A percentile compares a stretch with the other conserved stretches of the same genome.
phyloP scores from a whole-genome alignment of 1,284 basidiomycete species.

The Fomitopsis schrenkii region DNA sequence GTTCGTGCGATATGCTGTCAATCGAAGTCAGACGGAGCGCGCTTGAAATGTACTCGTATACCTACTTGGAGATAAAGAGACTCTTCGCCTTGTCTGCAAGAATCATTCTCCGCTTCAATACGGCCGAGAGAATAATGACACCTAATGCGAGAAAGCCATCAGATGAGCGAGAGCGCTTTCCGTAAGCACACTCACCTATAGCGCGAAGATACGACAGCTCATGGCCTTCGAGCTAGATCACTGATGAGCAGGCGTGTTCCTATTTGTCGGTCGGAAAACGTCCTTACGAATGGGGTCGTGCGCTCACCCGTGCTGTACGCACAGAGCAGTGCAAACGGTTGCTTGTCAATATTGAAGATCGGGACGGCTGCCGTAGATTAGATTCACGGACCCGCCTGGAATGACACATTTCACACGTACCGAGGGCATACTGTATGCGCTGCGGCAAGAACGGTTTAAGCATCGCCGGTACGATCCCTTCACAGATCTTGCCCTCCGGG shows the following conservation, averaged over 20 bases:
- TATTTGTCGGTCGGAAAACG: constrained; percentile 8
- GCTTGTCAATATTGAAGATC: constrained; percentile 91
- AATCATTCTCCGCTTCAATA: constrained; percentile 90
- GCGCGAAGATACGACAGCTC: constrained; percentile 90
- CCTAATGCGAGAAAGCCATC: constrained; percentile 37
- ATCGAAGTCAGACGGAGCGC: constrained; percentile 7
- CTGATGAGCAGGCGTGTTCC: background rate
- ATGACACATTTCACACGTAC: constrained; percentile 39
- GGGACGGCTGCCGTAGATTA: constrained; percentile 61
- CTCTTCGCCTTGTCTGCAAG: constrained; percentile 93
- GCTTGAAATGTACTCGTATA: constrained; percentile 13
- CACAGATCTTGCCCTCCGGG: constrained; percentile 83
- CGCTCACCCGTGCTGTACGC: constrained; percentile 85
- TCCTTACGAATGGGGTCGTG: constrained; percentile 71
- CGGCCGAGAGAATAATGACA: constrained; percentile 92
- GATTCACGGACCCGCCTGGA: background rate
- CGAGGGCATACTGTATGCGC: constrained; percentile 80
- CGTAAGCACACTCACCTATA: constrained; percentile 46
- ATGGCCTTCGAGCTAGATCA: constrained; percentile 76
- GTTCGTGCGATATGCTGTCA: constrained; percentile 87
- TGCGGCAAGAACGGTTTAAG: constrained; percentile 78
- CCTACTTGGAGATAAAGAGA: constrained; percentile 85
- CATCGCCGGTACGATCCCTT: constrained; percentile 75
- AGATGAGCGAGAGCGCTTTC: background rate
- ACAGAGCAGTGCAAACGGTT: constrained; percentile 89